Evolutionary conservation across 2,329 filamentous ascomycete genomes (phyloP).

Genomic region (Bipolaris sorokiniana): DNA sequence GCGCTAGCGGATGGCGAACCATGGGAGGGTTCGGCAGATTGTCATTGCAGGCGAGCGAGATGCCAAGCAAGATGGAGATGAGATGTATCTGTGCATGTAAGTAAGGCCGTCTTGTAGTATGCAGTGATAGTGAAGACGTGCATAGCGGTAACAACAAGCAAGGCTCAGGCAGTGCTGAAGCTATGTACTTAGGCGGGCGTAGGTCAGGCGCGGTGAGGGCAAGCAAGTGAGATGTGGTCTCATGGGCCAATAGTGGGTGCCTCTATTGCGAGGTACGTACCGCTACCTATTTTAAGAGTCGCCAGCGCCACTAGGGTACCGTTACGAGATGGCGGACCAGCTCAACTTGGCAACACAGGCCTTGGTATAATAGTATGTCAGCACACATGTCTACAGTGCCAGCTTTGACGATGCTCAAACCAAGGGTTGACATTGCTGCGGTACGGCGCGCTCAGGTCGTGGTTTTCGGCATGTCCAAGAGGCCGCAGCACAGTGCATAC

Average conservation of each 20-base stretch:
- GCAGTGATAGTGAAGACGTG: background rate
- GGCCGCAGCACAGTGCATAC: slow-evolving; percentile 2
- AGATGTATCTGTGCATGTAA: background rate
- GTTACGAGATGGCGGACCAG: background rate
- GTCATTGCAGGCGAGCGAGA: background rate
- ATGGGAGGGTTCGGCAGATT: slow-evolving; percentile 1
- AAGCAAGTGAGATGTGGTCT: background rate
- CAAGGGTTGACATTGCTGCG: background rate
- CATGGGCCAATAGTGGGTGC: background rate
- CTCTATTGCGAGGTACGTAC: background rate
- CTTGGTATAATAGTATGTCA: background rate
- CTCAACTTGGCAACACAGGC: background rate
- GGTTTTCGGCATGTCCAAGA: background rate
- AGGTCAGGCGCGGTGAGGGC: background rate
- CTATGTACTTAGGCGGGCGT: background rate
- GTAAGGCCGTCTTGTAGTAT: background rate
- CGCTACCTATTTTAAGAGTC: background rate
- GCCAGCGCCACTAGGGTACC: background rate
- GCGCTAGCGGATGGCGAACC: slow-evolving; percentile 3
- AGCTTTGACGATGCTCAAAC: background rate
- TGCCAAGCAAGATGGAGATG: background rate
- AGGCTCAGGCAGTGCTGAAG: background rate
- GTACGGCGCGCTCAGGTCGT: background rate
- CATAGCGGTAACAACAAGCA: background rate
- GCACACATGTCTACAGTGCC: too few relatives aligned